Base-by-base conservation (phyloP, 768 basidiomycete species). In the Boletus rubescentipes region DNA sequence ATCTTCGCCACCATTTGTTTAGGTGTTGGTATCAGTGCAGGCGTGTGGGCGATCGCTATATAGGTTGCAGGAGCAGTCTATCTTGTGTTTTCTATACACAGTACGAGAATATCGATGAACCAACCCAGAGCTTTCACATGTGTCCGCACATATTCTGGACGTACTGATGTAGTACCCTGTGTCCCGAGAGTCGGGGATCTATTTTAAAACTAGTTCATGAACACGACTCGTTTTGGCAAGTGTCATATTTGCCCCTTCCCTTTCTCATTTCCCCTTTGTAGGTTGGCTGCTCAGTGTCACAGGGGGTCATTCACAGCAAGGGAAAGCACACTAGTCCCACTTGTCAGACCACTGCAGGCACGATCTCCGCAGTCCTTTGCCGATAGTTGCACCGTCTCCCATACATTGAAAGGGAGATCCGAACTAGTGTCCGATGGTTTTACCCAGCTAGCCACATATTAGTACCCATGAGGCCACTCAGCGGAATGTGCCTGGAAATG, bases 1-100 rank as follows among this genome's bases (percentile, higher is more conserved):
- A 59, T 72, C 16, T 67, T 63, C 8, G 51, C 69, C 21, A 69
- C 67, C 0, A 35, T 60, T 6, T 71, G 66, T 53, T 46, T 71
- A 18, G 64, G 63, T 8, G 12, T 68, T 11, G 53, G 59, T 18
- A 0, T 62, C 32, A 49, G 61, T 26, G 55, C 58, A 3, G 48
- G 42, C 5, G 9, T 72, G 16, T 70, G 64, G 68, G 69, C 70
- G 18, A 54, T 70, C 26, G 55, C 51, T 15, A 16, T 36, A 21
- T 69, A 68, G 51, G 15, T 30, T 16, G 37, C 5, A n/a, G 34
- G 30, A 10, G 26, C 18, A 1, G n/a, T 34, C 26, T 26, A n/a
- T 38, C 41, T 14, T 12, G 21, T 39, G 15, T 12, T 20, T 32
- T 39, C 11, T 32, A 29, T 45, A 20, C 54, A 14, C 47, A 20